These are phyloP conservation scores for Cystofilobasidium bisporidii DNA, from an alignment of 768 basidiomycete species.

Conservation along the genomic window DNA sequence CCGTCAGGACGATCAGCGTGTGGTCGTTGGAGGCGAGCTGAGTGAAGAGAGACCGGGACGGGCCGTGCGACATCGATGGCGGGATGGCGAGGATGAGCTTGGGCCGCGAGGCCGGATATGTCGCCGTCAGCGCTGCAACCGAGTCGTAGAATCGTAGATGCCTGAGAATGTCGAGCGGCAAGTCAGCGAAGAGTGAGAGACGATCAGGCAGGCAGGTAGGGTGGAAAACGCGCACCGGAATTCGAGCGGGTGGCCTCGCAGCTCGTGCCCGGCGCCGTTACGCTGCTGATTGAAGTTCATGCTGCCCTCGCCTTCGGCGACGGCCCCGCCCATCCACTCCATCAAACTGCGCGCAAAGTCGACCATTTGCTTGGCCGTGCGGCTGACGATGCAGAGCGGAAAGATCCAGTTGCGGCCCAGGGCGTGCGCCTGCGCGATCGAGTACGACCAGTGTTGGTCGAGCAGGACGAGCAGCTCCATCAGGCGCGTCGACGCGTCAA, in stretches of 20 bases:
- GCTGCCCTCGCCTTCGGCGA: constrained; percentile 81
- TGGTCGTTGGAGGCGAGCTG: constrained; percentile 73
- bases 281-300: constrained; percentile 44
- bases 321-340: constrained; percentile 96
- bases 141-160: constrained; percentile 85
- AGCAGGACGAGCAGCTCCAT: constrained; percentile 90
- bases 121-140: constrained; percentile 66
- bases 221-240: constrained; percentile 56
- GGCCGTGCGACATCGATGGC: constrained; percentile 82
- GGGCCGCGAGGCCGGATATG: constrained; percentile 75
- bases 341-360: constrained; percentile 92
- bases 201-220: no score
- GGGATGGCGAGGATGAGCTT: constrained; percentile 92
- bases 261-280: constrained; percentile 10
- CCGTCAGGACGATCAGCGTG: constrained; percentile 80
- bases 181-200: no score
- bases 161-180: constrained; percentile 43
- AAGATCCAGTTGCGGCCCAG: constrained; percentile 37
- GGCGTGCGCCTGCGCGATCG: constrained; percentile 53
- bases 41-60: constrained; percentile 73
- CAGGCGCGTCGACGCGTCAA: constrained; percentile 87
- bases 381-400: constrained; percentile 87
- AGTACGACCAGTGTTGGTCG: constrained; percentile 95
- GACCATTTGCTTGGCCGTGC: constrained; percentile 85
- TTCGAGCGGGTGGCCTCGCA: constrained; percentile 45